Evolutionary conservation across 2,329 filamentous ascomycete species (phyloP).

Genomic region (Colletotrichum eleusines): DNA sequence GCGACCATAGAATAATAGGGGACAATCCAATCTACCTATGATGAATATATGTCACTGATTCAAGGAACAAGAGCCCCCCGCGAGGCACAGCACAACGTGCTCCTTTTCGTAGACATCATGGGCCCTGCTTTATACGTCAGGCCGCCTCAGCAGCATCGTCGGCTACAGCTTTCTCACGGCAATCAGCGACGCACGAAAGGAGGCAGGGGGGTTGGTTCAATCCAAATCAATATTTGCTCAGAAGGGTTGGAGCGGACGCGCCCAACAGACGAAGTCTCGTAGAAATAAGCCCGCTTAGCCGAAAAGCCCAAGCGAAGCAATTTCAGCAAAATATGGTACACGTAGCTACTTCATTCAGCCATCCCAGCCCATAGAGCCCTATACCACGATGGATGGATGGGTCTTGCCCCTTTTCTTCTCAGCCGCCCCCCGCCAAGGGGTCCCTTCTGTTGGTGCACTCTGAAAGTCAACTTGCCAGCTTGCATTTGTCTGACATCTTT

Average conservation of each 20-base stretch:
- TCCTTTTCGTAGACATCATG: background rate
- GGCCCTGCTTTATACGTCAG: background rate
- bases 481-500: constrained; percentile 9
- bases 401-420: background rate
- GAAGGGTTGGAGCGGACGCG: constrained; percentile 24
- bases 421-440: background rate
- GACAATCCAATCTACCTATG: background rate
- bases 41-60: background rate
- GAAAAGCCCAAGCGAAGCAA: constrained; percentile 20
- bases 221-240: constrained; percentile 38
- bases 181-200: background rate
- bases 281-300: constrained; percentile 14
- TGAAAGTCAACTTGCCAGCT: constrained; percentile 29
- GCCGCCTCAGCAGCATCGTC: background rate
- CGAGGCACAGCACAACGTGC: background rate
- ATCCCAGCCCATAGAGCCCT: constrained; percentile 26
- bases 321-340: constrained; percentile 38
- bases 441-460: background rate
- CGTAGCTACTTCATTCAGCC: constrained; percentile 19
- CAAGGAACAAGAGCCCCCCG: background rate
- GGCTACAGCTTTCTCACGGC: background rate
- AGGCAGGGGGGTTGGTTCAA: constrained; percentile 25
- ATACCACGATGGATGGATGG: constrained; percentile 11
- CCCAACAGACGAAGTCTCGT: constrained; percentile 22
- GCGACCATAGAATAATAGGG: background rate